Base-by-base conservation (phyloP, 192 early-diverging fungal species). In the Haplosporangium gracile region DNA sequence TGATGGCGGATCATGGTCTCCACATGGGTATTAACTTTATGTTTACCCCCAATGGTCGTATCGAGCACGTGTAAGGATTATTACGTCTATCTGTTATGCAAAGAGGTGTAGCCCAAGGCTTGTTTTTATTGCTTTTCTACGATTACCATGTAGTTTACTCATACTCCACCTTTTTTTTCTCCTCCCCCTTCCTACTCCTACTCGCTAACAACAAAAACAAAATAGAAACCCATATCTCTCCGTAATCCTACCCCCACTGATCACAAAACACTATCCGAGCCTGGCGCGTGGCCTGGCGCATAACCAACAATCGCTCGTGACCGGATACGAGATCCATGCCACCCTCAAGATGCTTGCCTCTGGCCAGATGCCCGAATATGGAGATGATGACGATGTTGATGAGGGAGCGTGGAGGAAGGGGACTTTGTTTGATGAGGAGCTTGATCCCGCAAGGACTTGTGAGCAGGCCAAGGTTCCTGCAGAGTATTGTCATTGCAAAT, bases 11-110 rank as follows among this genome's bases (percentile, higher is more conserved):
- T 76, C 89, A 90, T 75, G 89, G 89, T 20, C 83, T 90, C 53
- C 89, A 90, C 57, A 88, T 90, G 82, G 89, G 89, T 13, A 81
- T 90, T 60, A 85, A 82, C 68, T 88, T 84, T 75, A 82, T 83
- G 77, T 90, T 90, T 26, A 74, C 85, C 7, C 78, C 79, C 22
- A 88, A 75, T 49, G 89, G 89, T 34, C 74, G 79, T 38, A 82
- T 84, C 57, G 89, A 90, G 75, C 89, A 90, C 65, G 76, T 85
- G 83, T 83, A 83, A 83, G 82, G 53, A 15, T 32, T 43, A 72
- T 26, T 15, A 3, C 8, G 15, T 43, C 15, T 24, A 4, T 24
- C 5, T 32, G 8, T 65, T 24, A 20, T 43, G 43, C 9, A 11
- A 0, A 15, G 43, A 11, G 42, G 43, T 15, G 10, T 15, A 1